Conservation (phyloP, 768 basidiomycete genomes). For the Xerocomellus amylosporus region DNA sequence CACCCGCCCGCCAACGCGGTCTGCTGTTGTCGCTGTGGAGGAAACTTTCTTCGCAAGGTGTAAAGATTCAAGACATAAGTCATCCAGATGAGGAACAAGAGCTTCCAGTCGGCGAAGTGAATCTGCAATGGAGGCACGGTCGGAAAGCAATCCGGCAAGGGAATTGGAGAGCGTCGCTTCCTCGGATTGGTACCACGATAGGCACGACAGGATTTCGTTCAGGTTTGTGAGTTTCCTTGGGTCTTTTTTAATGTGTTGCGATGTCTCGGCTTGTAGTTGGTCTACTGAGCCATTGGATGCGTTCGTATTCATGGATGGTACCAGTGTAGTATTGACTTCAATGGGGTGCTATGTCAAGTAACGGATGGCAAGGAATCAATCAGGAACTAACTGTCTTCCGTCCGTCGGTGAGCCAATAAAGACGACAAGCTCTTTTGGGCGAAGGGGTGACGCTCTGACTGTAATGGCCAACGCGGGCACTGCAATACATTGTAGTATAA, state of each 20-base stretch:
- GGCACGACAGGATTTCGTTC: conserved; percentile 68
- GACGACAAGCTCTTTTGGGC: too few species aligned
- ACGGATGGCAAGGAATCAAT: too few species aligned
- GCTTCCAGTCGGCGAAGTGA: conserved; percentile 62
- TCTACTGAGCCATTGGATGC: conserved; percentile 9
- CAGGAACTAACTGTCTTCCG: too few species aligned
- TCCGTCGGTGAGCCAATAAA: too few species aligned
- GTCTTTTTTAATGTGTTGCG: conserved; percentile 14
- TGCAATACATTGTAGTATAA: too few species aligned
- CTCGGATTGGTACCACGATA: conserved; percentile 72
- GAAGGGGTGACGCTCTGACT: too few species aligned
- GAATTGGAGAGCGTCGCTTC: conserved; percentile 75
- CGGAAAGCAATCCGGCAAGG: conserved; percentile 66
- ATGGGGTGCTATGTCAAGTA: too few species aligned
- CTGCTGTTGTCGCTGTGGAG: conserved; percentile 73
- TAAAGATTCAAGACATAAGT: conserved; percentile 55
- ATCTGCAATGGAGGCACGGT: conserved; percentile 59
- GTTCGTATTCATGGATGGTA: conserved; percentile 11
- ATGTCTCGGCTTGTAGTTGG: conserved; percentile 4
- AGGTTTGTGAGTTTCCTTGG: conserved; percentile 52
- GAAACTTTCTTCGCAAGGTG: conserved; percentile 58
- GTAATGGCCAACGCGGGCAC: too few species aligned
- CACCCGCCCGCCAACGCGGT: conserved; percentile 90
- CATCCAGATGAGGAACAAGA: conserved; percentile 61
- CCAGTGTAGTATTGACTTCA: background rate